Base-by-base conservation (phyloP, 352 stramenopile genomes). In the Globisporangium lucens region DNA sequence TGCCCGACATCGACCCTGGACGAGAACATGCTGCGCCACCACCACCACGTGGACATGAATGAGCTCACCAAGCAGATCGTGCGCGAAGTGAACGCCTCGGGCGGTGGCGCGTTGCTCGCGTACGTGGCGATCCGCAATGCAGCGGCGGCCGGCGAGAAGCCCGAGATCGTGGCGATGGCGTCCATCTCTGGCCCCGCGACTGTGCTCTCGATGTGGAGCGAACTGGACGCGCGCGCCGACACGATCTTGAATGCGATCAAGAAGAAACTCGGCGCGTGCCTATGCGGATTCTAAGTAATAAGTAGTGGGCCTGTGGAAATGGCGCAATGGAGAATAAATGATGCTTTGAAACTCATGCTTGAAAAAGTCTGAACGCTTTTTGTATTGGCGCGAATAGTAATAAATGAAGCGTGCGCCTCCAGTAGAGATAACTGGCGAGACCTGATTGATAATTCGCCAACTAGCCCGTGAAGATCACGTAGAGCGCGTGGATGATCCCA, bases 11-110 rank as follows among this genome's bases (percentile, higher is more conserved):
- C 77, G 13, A 73, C 75, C 8, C 68, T 90, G 41, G 73, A 89
- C 62, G 79, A 82, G 49, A 71, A 79, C 12, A 89, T 89, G 78
- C 73, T 92, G 67, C 82, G 80, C 22, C 84, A 92, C 60, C 82
- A 87, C 58, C 82, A 92, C 67, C 82, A 90, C 56, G 74, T 92
- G 47, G 82, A 92, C 60, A 87, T 87, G 76, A 85, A 92, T 62
- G 82, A 89, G 49, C 70, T 89, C 41, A 90, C 77, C 10, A 69
- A 72, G 55, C 74, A 80, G 3, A 68, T 92, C 2, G 79, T 89
- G 56, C 71, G 77, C 30, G 80, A 89, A 43, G 79, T 92, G 33
- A 92, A 92, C 56, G 77, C 82, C 1, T 73, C 71, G 2, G 81
- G 82, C 20, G 69, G 67, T 43, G 82, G 84, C 8, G 76, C 79